Base-by-base conservation (phyloP, 2,329 filamentous ascomycete genomes). In the Lachnellula occidentalis region DNA sequence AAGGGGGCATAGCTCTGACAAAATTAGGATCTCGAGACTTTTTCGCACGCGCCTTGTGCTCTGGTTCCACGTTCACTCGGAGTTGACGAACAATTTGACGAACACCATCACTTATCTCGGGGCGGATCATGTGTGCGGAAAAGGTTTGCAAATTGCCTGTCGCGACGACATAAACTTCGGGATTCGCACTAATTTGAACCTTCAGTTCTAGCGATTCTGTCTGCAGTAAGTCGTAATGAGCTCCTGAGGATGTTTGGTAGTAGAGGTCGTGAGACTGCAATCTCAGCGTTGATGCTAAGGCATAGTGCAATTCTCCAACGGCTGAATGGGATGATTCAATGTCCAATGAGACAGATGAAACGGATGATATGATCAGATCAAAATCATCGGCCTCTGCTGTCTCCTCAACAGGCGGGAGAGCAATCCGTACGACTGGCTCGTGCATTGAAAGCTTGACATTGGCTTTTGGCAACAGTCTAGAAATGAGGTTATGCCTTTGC, bases 361-460 rank as follows among this genome's bases (percentile, higher is more conserved):
- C 90, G 2, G 91, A 94, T 1, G 90, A 96, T 47, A 99, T 96
- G 45, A 99, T 87, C 31, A 99, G 79, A 67, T 99, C 94, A 62
- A 94, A 97, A 61, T 97, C 92, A 57, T 91, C 89, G 0, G 83
- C 78, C 24, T 85, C 81, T 41, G 78, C 74, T 2, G 74, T 75
- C 52, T 79, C 78, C 57, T 87, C 82, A 58, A 94, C 82, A 0
- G 92, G 86, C 5, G 92, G 92, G 4, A 99, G 76, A 7, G 92
- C 85, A 60, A 99, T 92, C 63, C 95, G 85, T 59, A 97, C 70
- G 15, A 99, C 95, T 1, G 94, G 94, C 69, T 99, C 94, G 66
- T 99, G 94, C 72, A 99, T 88, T 0, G 94, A 96, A 41, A 97
- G 85, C 67, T 97, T 99, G 70, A 97, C 87, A 65, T 82, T 95